Evolutionary conservation across 108 stramenopile species (phyloP), one percentile per base, ranked within the genome.

Genomic region (Nitzschia sp.): DNA sequence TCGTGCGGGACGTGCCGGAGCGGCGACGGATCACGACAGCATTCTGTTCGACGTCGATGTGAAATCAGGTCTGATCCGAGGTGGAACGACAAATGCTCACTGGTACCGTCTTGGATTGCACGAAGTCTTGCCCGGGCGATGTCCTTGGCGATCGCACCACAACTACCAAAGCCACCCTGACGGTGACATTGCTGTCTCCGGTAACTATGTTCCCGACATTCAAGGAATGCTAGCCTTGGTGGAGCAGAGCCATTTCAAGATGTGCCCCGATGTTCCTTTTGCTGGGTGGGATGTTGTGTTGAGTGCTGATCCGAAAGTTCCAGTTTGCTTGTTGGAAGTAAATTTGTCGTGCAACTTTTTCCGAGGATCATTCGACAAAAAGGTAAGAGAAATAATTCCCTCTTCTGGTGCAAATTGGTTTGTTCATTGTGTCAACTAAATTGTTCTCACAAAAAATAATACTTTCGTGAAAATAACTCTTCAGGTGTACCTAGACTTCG

Each of bases 21-120:
- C 98, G 9, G 76, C 67, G 28, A 99, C 98, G 19, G 97, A 99
- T 86, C 98, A 99, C 73, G 80, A 85, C 69, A 88, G 94, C 36
- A 90, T 99, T 56, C 75, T 98, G 57, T 99, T 98, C 70, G 97
- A 99, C 63, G 93, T 98, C 11, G 97, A 99, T 68, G 76, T 85
- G 30, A 70, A 71, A 9, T 95, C 92, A 1, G 96, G 97, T 19
- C 32, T 66, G 21, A 84, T 99, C 28, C 38, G 76, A 21, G 82
- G 88, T 35, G 98, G 98, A n/a, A 96, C 97, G 16, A 96, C 96
- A 52, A 98, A 97, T 84, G 87, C 85, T 17, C 96, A 99, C 75
- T 99, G 98, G 98, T 98, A 98, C 71, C 64, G 76, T 58, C 80
- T 98, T 21, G 97, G 97, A 13, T 63, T 90, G 27, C 33, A 45